phyloP scores from a whole-genome alignment of 2,329 filamentous ascomycete genomes.

The Ceratocystis huliohia region DNA sequence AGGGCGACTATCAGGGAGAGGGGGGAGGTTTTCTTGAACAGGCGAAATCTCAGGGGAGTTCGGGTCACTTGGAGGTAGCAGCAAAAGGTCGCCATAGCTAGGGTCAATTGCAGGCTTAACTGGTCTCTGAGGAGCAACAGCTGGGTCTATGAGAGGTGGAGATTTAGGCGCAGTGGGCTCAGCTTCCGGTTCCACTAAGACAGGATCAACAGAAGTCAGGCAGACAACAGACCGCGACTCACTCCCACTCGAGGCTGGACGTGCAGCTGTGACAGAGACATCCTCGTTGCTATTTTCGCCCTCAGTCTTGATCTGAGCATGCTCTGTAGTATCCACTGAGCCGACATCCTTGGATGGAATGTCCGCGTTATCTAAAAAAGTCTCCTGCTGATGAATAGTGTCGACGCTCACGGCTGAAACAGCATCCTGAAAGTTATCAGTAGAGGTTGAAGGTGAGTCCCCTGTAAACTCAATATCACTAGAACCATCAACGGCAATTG shows the following conservation, averaged over 20 bases:
- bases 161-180: conserved; percentile 25
- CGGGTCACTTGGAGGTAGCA: conserved; percentile 48
- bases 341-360: conserved; percentile 58
- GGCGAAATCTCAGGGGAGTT: conserved; percentile 33
- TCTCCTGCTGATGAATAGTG: conserved; percentile 31
- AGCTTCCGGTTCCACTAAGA: neutral
- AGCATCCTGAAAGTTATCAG: conserved; percentile 7
- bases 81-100: conserved; percentile 51
- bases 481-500: neutral
- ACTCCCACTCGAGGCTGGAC: too few species aligned
- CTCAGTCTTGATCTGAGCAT: neutral
- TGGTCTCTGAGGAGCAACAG: conserved; percentile 38
- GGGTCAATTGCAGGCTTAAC: conserved; percentile 56
- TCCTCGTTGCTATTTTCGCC: neutral
- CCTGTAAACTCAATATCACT: neutral
- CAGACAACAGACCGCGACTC: neutral
- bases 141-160: conserved; percentile 2
- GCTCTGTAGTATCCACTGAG: conserved; percentile 28
- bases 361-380: conserved; percentile 63
- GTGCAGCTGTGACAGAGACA: neutral
- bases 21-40: conserved; percentile 31
- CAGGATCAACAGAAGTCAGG: neutral
- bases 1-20: conserved; percentile 48
- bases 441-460: conserved; percentile 2
- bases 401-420: neutral